Conservation (phyloP, 1,139 yeast species). For the Neolecta irregularis region DNA sequence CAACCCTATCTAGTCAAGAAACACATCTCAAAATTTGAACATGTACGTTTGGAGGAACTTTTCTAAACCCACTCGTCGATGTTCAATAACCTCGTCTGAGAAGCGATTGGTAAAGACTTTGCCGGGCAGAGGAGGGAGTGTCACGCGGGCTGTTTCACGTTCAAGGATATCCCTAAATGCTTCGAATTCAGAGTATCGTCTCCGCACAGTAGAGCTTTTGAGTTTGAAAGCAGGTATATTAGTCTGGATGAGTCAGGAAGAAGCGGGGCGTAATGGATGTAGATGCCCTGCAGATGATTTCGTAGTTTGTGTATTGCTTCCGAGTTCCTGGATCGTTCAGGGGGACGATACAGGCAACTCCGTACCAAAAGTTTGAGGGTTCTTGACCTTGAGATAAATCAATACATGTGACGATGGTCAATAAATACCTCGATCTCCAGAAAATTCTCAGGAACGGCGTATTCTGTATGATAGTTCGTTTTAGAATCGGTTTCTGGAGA, state of each 20-base stretch:
- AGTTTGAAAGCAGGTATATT: slow-evolving; percentile 69
- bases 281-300: slow-evolving; percentile 56
- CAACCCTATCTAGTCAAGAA: slow-evolving; percentile 33
- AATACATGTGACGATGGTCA: neutral
- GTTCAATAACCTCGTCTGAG: slow-evolving; percentile 69
- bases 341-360: too few species aligned
- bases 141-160: slow-evolving; percentile 57
- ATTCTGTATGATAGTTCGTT: too few species aligned
- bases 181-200: slow-evolving; percentile 85
- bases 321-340: too few species aligned
- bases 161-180: slow-evolving; percentile 61
- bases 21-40: neutral
- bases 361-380: slow-evolving; percentile 65
- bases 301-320: slow-evolving; percentile 77
- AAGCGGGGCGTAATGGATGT: neutral
- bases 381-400: slow-evolving; percentile 30
- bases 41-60: slow-evolving; percentile 45
- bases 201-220: slow-evolving; percentile 51
- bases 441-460: slow-evolving; percentile 88
- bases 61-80: slow-evolving; percentile 70
- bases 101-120: slow-evolving; percentile 63
- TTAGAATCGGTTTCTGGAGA: too few species aligned
- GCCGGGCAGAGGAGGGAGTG: slow-evolving; percentile 80
- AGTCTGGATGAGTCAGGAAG: slow-evolving; percentile 19
- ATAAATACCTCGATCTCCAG: slow-evolving; percentile 62